A percentile compares a stretch with the other conserved stretches of the same genome.
phyloP scores from a whole-genome alignment of 768 basidiomycete species.

The Pleurotus ostreatus region DNA sequence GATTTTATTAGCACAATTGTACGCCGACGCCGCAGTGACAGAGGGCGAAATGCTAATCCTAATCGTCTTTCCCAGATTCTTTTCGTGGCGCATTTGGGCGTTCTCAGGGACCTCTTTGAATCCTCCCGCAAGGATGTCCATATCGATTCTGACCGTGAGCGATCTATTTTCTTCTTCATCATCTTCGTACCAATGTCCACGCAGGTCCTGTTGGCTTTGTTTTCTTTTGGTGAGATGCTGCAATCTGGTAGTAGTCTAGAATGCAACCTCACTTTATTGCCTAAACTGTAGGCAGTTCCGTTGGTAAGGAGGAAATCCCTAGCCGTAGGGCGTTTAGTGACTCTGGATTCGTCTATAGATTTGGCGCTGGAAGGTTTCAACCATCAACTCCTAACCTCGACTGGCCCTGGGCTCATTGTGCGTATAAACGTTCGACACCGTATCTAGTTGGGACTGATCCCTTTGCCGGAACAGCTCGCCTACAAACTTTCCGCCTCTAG shows the following conservation, averaged over 20 bases:
- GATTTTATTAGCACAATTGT: background rate
- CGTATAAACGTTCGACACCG: background rate
- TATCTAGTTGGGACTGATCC: background rate
- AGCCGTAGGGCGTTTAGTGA: background rate
- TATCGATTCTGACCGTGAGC: background rate
- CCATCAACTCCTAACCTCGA: background rate
- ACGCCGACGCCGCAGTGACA: no score
- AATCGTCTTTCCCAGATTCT: background rate
- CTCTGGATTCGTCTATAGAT: background rate
- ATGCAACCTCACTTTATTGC: background rate
- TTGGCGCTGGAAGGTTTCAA: background rate
- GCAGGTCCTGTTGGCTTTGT: background rate
- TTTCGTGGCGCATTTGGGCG: constrained; percentile 6
- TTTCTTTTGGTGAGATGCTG: background rate
- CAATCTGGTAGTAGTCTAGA: background rate
- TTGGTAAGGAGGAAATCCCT: background rate
- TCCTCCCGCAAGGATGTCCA: background rate
- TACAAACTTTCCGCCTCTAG: background rate
- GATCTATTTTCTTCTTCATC: no score
- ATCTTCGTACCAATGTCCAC: no score
- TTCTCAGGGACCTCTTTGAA: constrained; percentile 1
- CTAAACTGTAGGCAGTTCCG: background rate
- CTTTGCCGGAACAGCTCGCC: background rate
- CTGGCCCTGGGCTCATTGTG: background rate
- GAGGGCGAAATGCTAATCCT: no score